Conservation (phyloP, 441 rosid genomes). For the Mallotus japonicus region DNA sequence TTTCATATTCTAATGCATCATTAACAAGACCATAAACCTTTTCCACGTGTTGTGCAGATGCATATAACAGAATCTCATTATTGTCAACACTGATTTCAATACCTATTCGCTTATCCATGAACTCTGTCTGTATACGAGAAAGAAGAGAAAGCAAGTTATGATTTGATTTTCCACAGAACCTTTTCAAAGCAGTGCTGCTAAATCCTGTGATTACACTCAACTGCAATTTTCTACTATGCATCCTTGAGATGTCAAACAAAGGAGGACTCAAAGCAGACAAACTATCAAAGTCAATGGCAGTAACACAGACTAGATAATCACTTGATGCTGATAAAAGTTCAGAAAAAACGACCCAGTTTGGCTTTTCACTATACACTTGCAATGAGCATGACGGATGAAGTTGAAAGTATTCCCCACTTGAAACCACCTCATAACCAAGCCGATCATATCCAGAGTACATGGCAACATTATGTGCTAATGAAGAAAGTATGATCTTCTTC, state of each 20-base stretch:
- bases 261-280: conserved; percentile 57
- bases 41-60: conserved; percentile 48
- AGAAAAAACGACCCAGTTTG: conserved; percentile 86
- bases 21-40: conserved; percentile 48
- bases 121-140: conserved; percentile 46
- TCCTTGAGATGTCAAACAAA: conserved; percentile 48
- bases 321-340: conserved; percentile 59
- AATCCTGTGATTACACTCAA: conserved; percentile 55
- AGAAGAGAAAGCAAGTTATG: conserved; percentile 50
- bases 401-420: conserved; percentile 65
- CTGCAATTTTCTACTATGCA: conserved; percentile 58
- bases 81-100: conserved; percentile 52
- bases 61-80: conserved; percentile 66
- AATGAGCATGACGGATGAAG: conserved; percentile 89
- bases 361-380: conserved; percentile 71
- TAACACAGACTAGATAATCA: conserved; percentile 85
- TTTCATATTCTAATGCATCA: conserved; percentile 58
- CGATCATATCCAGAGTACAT: conserved; percentile 80
- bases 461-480: conserved; percentile 81
- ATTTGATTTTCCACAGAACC: conserved; percentile 72
- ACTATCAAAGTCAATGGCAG: conserved; percentile 72
- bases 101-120: conserved; percentile 60
- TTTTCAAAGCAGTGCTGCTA: conserved; percentile 54
- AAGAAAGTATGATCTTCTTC: conserved; percentile 65
- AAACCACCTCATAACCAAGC: conserved; percentile 85